Percentiles rank a stretch among this genome's conserved stretches.
Conservation (phyloP, 345 rosid genomes). For the Gossypium arboreum region DNA sequence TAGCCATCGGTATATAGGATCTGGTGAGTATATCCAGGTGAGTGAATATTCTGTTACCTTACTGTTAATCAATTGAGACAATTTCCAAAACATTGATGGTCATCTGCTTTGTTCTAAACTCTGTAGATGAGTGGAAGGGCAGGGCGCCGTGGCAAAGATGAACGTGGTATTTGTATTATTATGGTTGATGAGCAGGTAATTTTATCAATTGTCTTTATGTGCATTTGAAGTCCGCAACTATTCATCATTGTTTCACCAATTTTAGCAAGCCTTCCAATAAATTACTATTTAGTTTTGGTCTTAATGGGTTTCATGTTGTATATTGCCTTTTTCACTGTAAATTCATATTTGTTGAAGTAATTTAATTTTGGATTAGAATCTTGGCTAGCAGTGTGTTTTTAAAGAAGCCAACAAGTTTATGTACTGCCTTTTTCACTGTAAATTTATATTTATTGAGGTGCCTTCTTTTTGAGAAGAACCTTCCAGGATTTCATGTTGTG, state of each 20-base stretch:
- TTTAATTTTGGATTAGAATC: not conserved
- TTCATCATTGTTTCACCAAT: not conserved
- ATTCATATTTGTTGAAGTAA: not conserved
- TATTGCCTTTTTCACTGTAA: not conserved
- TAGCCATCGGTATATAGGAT: slow-evolving; percentile 89
- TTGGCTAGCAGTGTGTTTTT: slow-evolving; percentile 8
- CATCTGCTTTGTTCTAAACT: slow-evolving; percentile 18
- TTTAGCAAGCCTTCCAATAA: not conserved
- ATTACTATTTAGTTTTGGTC: not conserved
- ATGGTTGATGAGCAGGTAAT: slow-evolving; percentile 94
- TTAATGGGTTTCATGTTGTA: not conserved
- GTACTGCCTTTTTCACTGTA: slow-evolving; percentile 1
- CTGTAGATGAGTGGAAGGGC: slow-evolving; percentile 98
- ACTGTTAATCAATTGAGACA: not conserved
- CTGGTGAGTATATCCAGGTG: slow-evolving; percentile 98
- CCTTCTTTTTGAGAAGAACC: not conserved
- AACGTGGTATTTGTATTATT: slow-evolving; percentile 91
- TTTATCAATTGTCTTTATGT: not conserved
- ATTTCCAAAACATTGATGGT: not conserved
- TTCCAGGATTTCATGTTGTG: not conserved
- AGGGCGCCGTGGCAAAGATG: slow-evolving; percentile 99
- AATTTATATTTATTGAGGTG: not conserved
- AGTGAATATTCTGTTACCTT: slow-evolving; percentile 27
- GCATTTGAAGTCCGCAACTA: not conserved
- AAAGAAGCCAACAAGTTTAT: slow-evolving; percentile 9